Evolutionary conservation across 2,329 filamentous ascomycete genomes (phyloP).

Genomic region (Paecilomyces variotii): DNA sequence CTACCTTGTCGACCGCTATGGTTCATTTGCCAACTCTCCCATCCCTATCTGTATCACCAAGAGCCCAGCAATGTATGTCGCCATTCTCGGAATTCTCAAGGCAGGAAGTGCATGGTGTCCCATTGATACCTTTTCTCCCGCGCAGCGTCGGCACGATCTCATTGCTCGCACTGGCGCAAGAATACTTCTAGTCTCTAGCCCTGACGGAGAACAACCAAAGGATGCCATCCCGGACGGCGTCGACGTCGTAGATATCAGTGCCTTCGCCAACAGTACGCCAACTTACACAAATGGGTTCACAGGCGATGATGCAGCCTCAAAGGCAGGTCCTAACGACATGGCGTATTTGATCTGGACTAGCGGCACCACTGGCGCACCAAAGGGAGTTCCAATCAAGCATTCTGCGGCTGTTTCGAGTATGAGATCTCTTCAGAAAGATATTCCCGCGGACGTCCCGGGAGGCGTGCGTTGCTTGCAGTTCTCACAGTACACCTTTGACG

Average conservation of each 20-base stretch:
- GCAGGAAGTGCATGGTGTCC: constrained; percentile 36
- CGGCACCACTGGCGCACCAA: constrained; percentile 30
- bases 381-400: constrained; percentile 32
- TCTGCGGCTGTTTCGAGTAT: constrained; percentile 29
- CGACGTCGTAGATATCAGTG: constrained; percentile 21
- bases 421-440: constrained; percentile 23
- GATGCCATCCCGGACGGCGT: constrained; percentile 20
- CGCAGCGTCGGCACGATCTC: constrained; percentile 30
- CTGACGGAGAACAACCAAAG: constrained; percentile 13
- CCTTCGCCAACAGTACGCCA: constrained; percentile 4
- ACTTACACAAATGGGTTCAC: neutral
- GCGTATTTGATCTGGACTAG: constrained; percentile 36
- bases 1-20: constrained; percentile 18
- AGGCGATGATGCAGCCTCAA: neutral
- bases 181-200: constrained; percentile 19
- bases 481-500: constrained; percentile 33
- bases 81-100: constrained; percentile 37
- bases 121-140: constrained; percentile 32
- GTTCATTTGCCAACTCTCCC: constrained; percentile 14
- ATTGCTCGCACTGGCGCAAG: constrained; percentile 26
- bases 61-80: constrained; percentile 29
- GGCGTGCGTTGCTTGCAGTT: constrained; percentile 29
- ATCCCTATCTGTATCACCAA: constrained; percentile 34
- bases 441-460: constrained; percentile 19
- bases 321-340: constrained; percentile 11